Percentiles rank a stretch among this genome's conserved stretches.
These are phyloP conservation scores for Henckelia pumila DNA, from an alignment of 257 asterid species.

Conservation along the genomic window DNA sequence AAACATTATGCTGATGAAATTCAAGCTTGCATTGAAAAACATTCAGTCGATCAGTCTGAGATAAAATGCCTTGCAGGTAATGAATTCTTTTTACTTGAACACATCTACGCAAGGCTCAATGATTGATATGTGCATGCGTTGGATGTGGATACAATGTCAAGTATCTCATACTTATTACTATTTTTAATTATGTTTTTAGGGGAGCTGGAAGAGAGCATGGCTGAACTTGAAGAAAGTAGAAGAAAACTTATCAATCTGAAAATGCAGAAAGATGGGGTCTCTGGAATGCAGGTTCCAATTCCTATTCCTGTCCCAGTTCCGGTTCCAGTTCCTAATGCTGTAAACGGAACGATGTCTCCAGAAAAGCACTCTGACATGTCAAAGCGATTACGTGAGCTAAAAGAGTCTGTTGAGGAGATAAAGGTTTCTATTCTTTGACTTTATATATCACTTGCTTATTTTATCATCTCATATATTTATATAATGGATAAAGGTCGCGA, in stretches of 20 bases:
- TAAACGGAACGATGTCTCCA: constrained; percentile 76
- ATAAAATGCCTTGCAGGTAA: constrained; percentile 74
- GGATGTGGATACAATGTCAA: constrained; percentile 17
- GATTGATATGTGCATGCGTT: constrained; percentile 12
- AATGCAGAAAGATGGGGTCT: constrained; percentile 80
- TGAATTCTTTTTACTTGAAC: constrained; percentile 8
- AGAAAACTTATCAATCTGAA: constrained; percentile 72
- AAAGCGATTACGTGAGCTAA: constrained; percentile 65
- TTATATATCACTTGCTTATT: constrained; percentile 18
- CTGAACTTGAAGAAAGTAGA: constrained; percentile 92
- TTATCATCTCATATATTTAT: constrained; percentile 19
- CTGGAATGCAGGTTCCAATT: constrained; percentile 63
- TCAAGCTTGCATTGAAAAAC: constrained; percentile 55
- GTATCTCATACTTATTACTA: constrained; percentile 14
- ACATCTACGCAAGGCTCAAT: not conserved
- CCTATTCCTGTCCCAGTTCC: constrained; percentile 59
- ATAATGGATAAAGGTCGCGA: not conserved
- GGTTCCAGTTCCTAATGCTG: constrained; percentile 44
- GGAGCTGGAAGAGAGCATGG: constrained; percentile 86
- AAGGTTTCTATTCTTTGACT: constrained; percentile 50
- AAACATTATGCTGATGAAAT: constrained; percentile 68
- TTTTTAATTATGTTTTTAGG: constrained; percentile 43
- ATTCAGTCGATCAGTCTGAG: constrained; percentile 67
- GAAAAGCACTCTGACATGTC: constrained; percentile 71
- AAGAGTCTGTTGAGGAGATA: constrained; percentile 72